Base-by-base conservation (phyloP, 73 alveolate genomes). In the Symbiodinium pilosum region DNA sequence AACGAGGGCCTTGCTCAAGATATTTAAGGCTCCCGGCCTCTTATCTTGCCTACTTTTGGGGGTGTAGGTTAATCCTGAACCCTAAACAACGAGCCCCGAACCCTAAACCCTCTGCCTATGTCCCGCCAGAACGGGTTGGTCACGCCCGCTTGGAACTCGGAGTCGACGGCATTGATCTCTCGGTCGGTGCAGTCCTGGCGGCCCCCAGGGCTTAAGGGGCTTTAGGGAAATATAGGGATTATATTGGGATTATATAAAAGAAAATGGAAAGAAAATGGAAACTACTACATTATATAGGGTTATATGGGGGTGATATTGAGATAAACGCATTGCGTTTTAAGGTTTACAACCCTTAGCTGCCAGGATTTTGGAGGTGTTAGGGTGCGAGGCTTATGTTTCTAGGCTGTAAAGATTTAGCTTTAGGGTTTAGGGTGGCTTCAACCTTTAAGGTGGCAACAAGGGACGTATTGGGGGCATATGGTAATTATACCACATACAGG, bases 121-220 rank as follows among this genome's bases (percentile, higher is more conserved):
- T 71, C 85, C 41, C 43, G 85, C 85, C 85, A 71, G 43, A 64
- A 64, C 20, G 77, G 77, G 77, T 64, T 64, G 77, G 77, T 64
- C 85, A n/a, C 41, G 44, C 96, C 96, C 43, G 96, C 96, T 89
- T 89, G 96, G 98, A 88, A 99, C 99, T 99, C 99, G 39, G 99
- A 99, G 87, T 99, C 99, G 5, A 99, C 99, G 11, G 99, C 99
- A 64, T 99, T 99, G 99, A 99, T 89, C 96, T 99, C 99, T 81
- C 99, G 93, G 64, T 99, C 99, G 36, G 99, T 86, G 86, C 93
- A 75, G 93, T 75, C 92, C 86, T 71, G 59, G 59, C 59, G 59
- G 6, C 14, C 14, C 59, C 59, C 6, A 47, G 59, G 59, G 59
- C 14, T 47, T 47, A 47, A 47, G 59, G 59, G 59, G 14, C 59